phyloP scores from a whole-genome alignment of 139 green algal species.

The Asterochloris sp. region DNA sequence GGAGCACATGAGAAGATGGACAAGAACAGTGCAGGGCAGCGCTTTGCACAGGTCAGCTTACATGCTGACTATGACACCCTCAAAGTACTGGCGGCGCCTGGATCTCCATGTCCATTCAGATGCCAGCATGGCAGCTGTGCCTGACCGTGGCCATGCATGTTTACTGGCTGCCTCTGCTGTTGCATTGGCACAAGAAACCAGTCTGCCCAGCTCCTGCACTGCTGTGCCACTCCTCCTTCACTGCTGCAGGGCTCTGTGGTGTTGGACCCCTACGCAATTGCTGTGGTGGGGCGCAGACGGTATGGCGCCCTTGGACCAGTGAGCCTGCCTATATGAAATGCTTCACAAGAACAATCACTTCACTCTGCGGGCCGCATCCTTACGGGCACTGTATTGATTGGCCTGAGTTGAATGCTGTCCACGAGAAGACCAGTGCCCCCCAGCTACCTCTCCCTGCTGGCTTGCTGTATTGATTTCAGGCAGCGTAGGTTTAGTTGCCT shows the following conservation, averaged over 20 bases:
- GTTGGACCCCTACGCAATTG: constrained; percentile 88
- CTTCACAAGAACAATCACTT: too few species aligned
- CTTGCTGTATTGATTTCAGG: neutral
- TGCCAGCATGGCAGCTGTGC: too few species aligned
- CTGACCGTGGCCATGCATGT: neutral
- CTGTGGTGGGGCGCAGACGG: constrained; percentile 60
- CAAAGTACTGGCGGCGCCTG: too few species aligned
- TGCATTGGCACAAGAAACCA: too few species aligned
- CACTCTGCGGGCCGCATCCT: too few species aligned
- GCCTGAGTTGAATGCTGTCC: too few species aligned
- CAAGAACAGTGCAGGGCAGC: constrained; percentile 3
- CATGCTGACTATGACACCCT: neutral
- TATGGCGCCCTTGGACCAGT: constrained; percentile 77
- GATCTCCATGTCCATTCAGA: too few species aligned
- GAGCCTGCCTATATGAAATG: neutral
- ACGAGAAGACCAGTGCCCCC: neutral
- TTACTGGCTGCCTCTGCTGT: neutral
- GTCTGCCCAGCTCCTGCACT: neutral
- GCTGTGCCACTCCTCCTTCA: neutral
- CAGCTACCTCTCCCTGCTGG: neutral
- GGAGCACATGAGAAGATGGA: constrained; percentile 6
- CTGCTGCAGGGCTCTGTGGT: constrained; percentile 59
- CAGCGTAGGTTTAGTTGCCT: too few species aligned
- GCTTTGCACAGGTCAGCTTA: neutral
- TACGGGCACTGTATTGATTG: too few species aligned